Base-by-base conservation (phyloP, 371 early-diverging fungal genomes). In the Coemansia linderi region DNA sequence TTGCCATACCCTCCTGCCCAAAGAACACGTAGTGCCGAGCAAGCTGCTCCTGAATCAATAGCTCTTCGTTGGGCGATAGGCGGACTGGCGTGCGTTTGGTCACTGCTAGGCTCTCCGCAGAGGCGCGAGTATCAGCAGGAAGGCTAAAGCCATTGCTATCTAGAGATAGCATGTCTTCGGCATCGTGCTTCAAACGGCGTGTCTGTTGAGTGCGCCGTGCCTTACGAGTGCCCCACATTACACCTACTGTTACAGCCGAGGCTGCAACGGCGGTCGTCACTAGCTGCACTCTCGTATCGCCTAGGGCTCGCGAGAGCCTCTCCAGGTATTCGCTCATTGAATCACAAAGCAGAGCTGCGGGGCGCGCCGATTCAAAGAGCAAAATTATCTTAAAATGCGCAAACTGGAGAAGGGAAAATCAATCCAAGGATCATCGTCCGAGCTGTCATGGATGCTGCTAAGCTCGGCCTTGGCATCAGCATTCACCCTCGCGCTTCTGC, bases 11-110 rank as follows among this genome's bases (percentile, higher is more conserved):
- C 12, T 91, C 89, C 63, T 91, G 87, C 1, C 96, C 97, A 66
- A 98, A 81, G 71, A 97, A 97, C 2, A 87, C 89, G 50, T 88
- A 88, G 72, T 93, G 94, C 33, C 92, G 84, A 1, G 93, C 80
- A 46, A 97, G 74, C 72, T 97, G 97, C 71, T 97, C 96, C 33
- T 88, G 81, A 27, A 94, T 85, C 5, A 94, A 80, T 5, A 84
- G 79, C 62, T 91, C 92, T 38, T 89, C 88, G 50, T 67, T 75
- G 0, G 75, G 67, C 15, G 73, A 62, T 37, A 67, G 61, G 24
- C 22, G 9, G 31, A 72, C 48, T 29, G 58, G 52, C 46, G 80
- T 65, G 63, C 61, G 48, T 50, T 71, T 61, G 17, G 63, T 73
- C 43, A 79, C 83, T 36, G 63, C 65, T 19, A 74, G 81, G 17